Conservation (phyloP, 2,329 filamentous ascomycete genomes). For the Didymella segeticola region DNA sequence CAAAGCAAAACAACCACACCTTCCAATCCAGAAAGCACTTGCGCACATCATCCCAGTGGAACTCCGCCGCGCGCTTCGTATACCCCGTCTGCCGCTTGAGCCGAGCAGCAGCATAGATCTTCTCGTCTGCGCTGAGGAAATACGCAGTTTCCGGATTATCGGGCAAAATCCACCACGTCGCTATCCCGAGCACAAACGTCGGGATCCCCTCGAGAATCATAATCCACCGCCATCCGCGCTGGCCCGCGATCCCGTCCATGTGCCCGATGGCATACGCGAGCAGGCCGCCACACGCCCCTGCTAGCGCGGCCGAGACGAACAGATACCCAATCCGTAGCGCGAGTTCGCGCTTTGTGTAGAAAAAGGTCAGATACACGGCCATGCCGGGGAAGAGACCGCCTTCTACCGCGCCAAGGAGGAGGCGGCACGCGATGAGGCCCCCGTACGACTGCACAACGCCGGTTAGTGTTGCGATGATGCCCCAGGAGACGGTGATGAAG, state of each 20-base stretch:
- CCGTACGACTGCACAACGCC: slow-evolving; percentile 72
- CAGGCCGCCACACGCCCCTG: slow-evolving; percentile 74
- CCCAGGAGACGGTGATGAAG: slow-evolving; percentile 66
- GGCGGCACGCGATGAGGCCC: slow-evolving; percentile 70
- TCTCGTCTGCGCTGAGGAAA: slow-evolving; percentile 67
- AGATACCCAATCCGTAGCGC: slow-evolving; percentile 76
- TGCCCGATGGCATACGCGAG: slow-evolving; percentile 76
- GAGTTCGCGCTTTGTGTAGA: slow-evolving; percentile 77
- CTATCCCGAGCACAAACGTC: slow-evolving; percentile 60
- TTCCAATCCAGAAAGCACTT: slow-evolving; percentile 77
- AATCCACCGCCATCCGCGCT: slow-evolving; percentile 75
- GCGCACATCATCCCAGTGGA: slow-evolving; percentile 68
- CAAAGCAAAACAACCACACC: slow-evolving; percentile 72
- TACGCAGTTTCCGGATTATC: slow-evolving; percentile 70
- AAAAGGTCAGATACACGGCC: slow-evolving; percentile 74
- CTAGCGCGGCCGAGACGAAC: slow-evolving; percentile 73
- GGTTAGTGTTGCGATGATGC: slow-evolving; percentile 69
- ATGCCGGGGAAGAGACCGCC: slow-evolving; percentile 74
- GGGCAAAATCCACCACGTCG: slow-evolving; percentile 66
- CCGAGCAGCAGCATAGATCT: slow-evolving; percentile 61
- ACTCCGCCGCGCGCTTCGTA: slow-evolving; percentile 58
- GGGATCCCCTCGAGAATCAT: slow-evolving; percentile 68
- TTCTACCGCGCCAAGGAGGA: slow-evolving; percentile 73
- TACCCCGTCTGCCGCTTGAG: slow-evolving; percentile 59
- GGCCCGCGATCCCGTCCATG: slow-evolving; percentile 71